A percentile compares a stretch with the other conserved stretches of the same genome.
phyloP scores from a whole-genome alignment of 208 protist genomes.

The Trypanosomatidae sp. region DNA sequence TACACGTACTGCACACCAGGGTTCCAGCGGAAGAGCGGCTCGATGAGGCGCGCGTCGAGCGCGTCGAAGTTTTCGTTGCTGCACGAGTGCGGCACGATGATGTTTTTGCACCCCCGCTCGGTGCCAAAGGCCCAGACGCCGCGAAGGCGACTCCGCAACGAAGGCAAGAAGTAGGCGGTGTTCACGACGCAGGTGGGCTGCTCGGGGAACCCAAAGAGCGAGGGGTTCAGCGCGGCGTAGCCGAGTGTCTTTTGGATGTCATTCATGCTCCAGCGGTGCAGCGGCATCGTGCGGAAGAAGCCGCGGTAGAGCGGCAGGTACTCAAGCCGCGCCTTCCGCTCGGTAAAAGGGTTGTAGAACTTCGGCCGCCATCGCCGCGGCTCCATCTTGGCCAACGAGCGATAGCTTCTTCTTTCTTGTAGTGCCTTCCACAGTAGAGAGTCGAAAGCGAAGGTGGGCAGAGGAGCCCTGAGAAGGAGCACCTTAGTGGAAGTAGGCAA shows the following conservation, averaged over 20 bases:
- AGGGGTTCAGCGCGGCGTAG: constrained; percentile 74
- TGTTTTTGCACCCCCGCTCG: constrained; percentile 83
- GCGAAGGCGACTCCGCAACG: constrained; percentile 59
- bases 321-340: constrained; percentile 31
- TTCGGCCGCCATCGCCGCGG: constrained; percentile 74
- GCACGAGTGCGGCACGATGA: constrained; percentile 82
- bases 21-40: constrained; percentile 87
- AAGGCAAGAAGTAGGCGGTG: constrained; percentile 85
- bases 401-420: too few relatives aligned
- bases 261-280: constrained; percentile 74
- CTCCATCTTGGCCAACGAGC: too few relatives aligned
- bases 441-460: too few relatives aligned
- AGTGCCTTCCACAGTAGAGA: too few relatives aligned
- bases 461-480: too few relatives aligned
- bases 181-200: constrained; percentile 88
- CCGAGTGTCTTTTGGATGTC: constrained; percentile 76
- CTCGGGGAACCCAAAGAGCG: constrained; percentile 85
- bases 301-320: constrained; percentile 74
- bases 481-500: too few relatives aligned
- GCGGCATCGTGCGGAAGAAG: constrained; percentile 84
- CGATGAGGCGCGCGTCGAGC: constrained; percentile 76
- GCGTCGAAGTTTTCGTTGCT: constrained; percentile 71
- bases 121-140: constrained; percentile 82
- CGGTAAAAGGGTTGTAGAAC: constrained; percentile 88
- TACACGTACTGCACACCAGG: constrained; percentile 88